Conservation (phyloP, 805 yeast genomes). For the Lipomyces starkeyi region DNA sequence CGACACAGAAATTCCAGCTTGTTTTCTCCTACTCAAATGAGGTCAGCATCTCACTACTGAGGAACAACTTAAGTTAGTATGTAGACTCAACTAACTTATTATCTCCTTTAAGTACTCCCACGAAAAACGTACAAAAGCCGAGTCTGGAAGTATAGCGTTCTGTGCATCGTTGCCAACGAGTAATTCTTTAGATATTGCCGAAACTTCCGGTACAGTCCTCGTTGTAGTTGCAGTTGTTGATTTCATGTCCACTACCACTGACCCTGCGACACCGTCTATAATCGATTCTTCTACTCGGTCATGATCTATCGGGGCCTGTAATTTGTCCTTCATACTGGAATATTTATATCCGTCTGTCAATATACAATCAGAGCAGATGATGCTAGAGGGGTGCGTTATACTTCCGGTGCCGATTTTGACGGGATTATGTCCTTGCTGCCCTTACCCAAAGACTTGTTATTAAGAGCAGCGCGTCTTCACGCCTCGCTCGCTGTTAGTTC, state of each 20-base stretch:
- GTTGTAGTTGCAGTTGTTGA: neutral
- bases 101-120: conserved; percentile 42
- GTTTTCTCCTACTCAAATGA: conserved; percentile 24
- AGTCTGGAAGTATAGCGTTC: conserved; percentile 28
- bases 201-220: neutral
- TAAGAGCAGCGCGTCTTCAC: neutral
- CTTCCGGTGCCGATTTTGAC: too few relatives aligned
- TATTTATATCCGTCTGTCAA: neutral
- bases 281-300: neutral
- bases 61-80: neutral
- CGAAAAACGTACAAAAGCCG: conserved; percentile 38
- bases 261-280: neutral
- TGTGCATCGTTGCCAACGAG: conserved; percentile 28
- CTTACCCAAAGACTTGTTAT: neutral
- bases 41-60: neutral
- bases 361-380: neutral
- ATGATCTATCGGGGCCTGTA: neutral
- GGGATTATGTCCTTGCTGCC: neutral
- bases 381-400: too few relatives aligned
- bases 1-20: conserved; percentile 41
- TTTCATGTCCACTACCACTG: neutral
- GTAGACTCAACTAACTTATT: conserved; percentile 30
- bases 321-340: neutral
- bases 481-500: neutral
- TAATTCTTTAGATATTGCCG: neutral